Conservation (phyloP, 176 grass and related monocot species). For the Saccharum spontaneum region DNA sequence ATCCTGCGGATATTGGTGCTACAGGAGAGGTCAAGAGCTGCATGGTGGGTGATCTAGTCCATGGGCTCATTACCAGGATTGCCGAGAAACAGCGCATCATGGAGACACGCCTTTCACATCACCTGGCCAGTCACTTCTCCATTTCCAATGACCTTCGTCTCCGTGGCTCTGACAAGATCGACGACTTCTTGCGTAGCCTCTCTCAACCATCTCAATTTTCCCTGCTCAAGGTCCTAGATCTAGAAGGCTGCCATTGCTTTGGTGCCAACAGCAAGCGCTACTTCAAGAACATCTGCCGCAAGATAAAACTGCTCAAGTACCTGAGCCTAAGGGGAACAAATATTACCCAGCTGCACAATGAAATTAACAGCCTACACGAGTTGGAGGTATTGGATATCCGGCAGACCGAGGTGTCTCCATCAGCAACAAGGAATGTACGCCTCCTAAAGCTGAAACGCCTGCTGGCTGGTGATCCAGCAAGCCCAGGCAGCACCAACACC, state of each 20-base stretch:
- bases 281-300: conserved; percentile 20
- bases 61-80: conserved; percentile 13
- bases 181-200: not conserved
- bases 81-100: not conserved
- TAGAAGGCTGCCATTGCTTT: conserved; percentile 1
- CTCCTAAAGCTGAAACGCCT: conserved; percentile 35
- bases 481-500: too few relatives aligned
- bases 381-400: conserved; percentile 44
- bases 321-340: conserved; percentile 17
- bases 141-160: conserved; percentile 18
- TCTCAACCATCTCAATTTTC: not conserved
- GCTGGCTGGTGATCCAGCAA: conserved; percentile 5
- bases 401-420: not conserved
- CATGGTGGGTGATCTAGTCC: not conserved
- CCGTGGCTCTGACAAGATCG: not conserved
- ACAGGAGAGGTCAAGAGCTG: conserved; percentile 28
- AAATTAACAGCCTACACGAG: conserved; percentile 37
- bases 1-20: not conserved
- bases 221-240: conserved; percentile 32
- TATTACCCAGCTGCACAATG: not conserved
- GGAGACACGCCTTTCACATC: conserved; percentile 7
- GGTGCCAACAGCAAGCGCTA: not conserved
- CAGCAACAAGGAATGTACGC: not conserved
- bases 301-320: conserved; percentile 25
- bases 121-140: conserved; percentile 31